These are phyloP conservation scores for Pythium grandisporangium DNA, from an alignment of 352 stramenopile genomes.

Conservation along the genomic window DNA sequence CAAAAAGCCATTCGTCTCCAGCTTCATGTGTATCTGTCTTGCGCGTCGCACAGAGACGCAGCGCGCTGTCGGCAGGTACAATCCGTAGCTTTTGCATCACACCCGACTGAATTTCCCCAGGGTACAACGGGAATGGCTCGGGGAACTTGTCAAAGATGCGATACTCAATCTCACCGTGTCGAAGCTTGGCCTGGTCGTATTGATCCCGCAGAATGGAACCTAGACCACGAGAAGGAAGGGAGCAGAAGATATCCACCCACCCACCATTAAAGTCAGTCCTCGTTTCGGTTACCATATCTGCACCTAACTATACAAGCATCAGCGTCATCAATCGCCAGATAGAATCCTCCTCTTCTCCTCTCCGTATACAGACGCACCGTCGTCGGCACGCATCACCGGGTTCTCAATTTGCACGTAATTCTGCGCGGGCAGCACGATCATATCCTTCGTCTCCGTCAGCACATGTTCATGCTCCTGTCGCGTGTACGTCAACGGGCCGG, in stretches of 20 bases:
- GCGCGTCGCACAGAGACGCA: conserved; percentile 52
- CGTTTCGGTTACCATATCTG: no score
- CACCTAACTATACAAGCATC: no score
- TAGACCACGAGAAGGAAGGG: no score
- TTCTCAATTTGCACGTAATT: conserved; percentile 74
- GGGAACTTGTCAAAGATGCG: conserved; percentile 65
- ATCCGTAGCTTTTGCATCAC: conserved; percentile 43
- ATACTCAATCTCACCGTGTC: conserved; percentile 71
- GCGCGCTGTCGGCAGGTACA: conserved; percentile 46
- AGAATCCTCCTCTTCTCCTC: no score
- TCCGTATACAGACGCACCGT: no score
- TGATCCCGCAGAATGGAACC: conserved; percentile 51
- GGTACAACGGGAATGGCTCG: conserved; percentile 72
- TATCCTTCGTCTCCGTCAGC: conserved; percentile 44
- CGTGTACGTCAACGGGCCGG: conserved; percentile 68
- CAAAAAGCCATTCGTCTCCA: conserved; percentile 71
- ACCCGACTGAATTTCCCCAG: conserved; percentile 52
- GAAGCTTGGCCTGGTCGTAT: conserved; percentile 69
- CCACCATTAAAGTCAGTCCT: no score
- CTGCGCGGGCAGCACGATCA: conserved; percentile 71
- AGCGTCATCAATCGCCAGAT: no score
- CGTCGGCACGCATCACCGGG: conserved; percentile 37
- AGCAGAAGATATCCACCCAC: no score
- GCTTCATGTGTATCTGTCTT: conserved; percentile 46
- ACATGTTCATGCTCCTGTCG: conserved; percentile 74